Conservation (phyloP, 345 rosid species). For the Linum trigynum region DNA sequence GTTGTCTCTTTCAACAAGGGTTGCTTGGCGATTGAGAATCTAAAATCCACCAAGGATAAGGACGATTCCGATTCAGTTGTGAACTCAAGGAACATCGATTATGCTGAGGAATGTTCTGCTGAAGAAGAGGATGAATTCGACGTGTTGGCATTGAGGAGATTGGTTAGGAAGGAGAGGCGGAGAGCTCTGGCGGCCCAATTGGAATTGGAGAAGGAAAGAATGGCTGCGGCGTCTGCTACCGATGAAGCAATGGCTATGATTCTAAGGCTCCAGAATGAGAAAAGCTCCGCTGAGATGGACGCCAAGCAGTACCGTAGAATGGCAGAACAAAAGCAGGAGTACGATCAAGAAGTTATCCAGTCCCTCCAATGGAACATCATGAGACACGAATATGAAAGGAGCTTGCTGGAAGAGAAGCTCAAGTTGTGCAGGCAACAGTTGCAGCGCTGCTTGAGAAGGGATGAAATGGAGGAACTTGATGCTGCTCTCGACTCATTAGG, state of each 20-base stretch:
- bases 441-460: slow-evolving; percentile 17
- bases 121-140: slow-evolving; percentile 61
- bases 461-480: slow-evolving; percentile 21
- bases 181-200: slow-evolving; percentile 28
- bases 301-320: slow-evolving; percentile 48
- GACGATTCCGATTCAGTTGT: neutral
- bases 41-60: neutral
- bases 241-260: slow-evolving; percentile 87
- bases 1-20: slow-evolving; percentile 12
- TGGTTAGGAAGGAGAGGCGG: slow-evolving; percentile 52
- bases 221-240: slow-evolving; percentile 61
- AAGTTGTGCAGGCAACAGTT: slow-evolving; percentile 16
- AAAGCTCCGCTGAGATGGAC: slow-evolving; percentile 44
- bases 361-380: slow-evolving; percentile 44
- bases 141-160: slow-evolving; percentile 38
- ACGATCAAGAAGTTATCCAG: slow-evolving; percentile 50
- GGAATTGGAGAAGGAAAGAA: slow-evolving; percentile 73
- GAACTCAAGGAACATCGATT: slow-evolving; percentile 17
- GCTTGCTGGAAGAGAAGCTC: slow-evolving; percentile 30
- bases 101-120: slow-evolving; percentile 18
- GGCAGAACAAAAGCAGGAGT: slow-evolving; percentile 47
- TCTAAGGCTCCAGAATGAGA: slow-evolving; percentile 59
- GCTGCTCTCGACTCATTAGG: slow-evolving; percentile 9
- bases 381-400: slow-evolving; percentile 36
- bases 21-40: slow-evolving; percentile 16